phyloP scores from a whole-genome alignment of 2,329 filamentous ascomycete genomes.

The Sarocladium oryzae region DNA sequence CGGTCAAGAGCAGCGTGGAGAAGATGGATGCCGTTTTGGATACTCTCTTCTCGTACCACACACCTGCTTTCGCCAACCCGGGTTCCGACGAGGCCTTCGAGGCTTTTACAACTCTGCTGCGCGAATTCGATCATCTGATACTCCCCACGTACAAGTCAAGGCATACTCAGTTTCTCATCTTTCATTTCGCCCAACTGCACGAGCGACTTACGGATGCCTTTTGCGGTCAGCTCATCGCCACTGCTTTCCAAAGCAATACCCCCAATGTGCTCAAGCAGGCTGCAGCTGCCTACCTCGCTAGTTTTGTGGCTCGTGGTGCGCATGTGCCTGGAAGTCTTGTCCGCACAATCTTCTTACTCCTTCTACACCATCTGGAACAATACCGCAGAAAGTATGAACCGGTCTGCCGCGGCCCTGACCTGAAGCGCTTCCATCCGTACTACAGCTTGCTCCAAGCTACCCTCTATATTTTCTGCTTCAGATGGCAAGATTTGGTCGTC shows the following conservation, averaged over 20 bases:
- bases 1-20: slow-evolving; percentile 72
- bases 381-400: slow-evolving; percentile 68
- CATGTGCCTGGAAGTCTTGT: slow-evolving; percentile 71
- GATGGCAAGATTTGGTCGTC: slow-evolving; percentile 83
- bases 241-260: slow-evolving; percentile 51
- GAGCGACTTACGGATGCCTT: slow-evolving; percentile 76
- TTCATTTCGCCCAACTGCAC: slow-evolving; percentile 86
- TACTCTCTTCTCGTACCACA: slow-evolving; percentile 78
- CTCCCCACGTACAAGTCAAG: slow-evolving; percentile 86
- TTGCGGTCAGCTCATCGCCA: slow-evolving; percentile 59
- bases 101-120: slow-evolving; percentile 71
- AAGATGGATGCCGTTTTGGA: slow-evolving; percentile 92
- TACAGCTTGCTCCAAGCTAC: slow-evolving; percentile 85
- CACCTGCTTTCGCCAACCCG: slow-evolving; percentile 62
- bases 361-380: slow-evolving; percentile 70
- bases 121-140: slow-evolving; percentile 82
- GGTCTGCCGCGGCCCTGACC: slow-evolving; percentile 74
- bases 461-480: slow-evolving; percentile 95
- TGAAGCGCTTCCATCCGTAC: slow-evolving; percentile 75
- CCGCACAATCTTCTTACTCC: slow-evolving; percentile 72
- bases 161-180: slow-evolving; percentile 91
- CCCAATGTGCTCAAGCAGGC: slow-evolving; percentile 72
- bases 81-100: slow-evolving; percentile 62
- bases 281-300: slow-evolving; percentile 86
- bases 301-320: slow-evolving; percentile 85